Base-by-base conservation (phyloP, 805 yeast genomes). In the Suhomyces xylopsoci region DNA sequence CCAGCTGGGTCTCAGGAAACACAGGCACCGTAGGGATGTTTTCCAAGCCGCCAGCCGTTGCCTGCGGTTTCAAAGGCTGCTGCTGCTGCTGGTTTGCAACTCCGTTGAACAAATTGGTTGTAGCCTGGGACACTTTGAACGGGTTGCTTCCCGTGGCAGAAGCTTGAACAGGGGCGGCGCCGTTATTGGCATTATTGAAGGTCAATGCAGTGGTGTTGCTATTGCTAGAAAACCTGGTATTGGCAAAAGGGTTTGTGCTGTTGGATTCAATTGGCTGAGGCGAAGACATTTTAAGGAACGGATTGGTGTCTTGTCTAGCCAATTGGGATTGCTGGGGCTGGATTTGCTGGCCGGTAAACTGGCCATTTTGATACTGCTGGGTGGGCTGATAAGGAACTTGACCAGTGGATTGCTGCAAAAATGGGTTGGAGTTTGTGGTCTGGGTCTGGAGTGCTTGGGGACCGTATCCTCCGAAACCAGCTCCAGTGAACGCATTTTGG, bases 21-120 rank as follows among this genome's bases (percentile, higher is more conserved):
- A 85, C 88, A 2, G 90, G 81, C 3, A 80, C 70, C 0, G 91
- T 86, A 8, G 85, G 85, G 44, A 86, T 65, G 48, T 73, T 71
- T 62, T 87, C 92, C 54, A 84, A 75, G 0, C 92, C 93, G 3
- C 92, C 93, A 32, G 90, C 87, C 1, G 90, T 85, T 2, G 82
- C 79, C 61, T 82, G 87, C 14, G 76, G 70, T 59, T 74, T 69
- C 58, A 79, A 51, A 48, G 68, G 55, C 56, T 65, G 62, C 51
- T 57, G 67, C 26, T 59, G 62, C 49, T 63, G 55, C 52, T 59
- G 52, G 7, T 60, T 45, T 9, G 56, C 62, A 20, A 58, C 70
- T 14, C 55, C 46, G 48, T 65, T 56, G 50, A 75, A 75, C 38
- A 73, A 64, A 45, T 62, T 60, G 24, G 69, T 55, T 14, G 78